Evolutionary conservation across 306 rosid genomes (phyloP), one percentile per base, ranked within the genome.

Genomic region (Trifolium repens): DNA sequence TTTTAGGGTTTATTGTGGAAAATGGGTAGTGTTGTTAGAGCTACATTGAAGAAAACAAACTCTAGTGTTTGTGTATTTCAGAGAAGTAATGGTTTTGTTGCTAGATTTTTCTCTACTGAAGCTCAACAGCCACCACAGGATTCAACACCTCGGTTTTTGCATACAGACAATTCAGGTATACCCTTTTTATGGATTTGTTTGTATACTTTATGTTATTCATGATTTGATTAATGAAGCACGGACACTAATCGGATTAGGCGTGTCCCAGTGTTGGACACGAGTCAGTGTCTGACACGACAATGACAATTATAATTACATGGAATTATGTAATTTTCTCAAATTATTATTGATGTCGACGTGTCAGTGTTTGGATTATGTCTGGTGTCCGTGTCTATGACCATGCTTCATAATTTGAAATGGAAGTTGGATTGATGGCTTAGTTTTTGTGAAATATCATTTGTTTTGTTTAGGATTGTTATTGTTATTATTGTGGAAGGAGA

Each of bases 91-190:
- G 88, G 77, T 39, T 71, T 55, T 39, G 15, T 50, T 15, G 66
- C 40, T 47, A 76, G 89, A 42, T 69, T 60, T 46, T 87, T 90
- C 83, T 90, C 96, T 15, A 84, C 97, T 55, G 93, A 85, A 58
- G 77, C 89, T 2, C 74, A 78, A 59, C 84, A 81, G 39, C 88
- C 87, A 2, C 83, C 78, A 7, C 81, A 42, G 65, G 80, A 73
- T 64, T 44, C 92, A 42, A 44, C 67, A 34, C 54, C 73, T 35
- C 49, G 69, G 0, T 86, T 89, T 69, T 61, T 84, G 5, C 67
- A 52, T 65, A 62, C 78, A 54, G 17, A 79, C 7, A 15, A n/a
- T 44, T 13, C 84, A 37, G 90, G 98, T 91, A 47, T 52, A 63
- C 15, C 4, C 13, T 0, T 35, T 57, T 30, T 40, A 12, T 54